phyloP scores from a whole-genome alignment of 1,284 basidiomycete genomes.

The Tylopilus orsonianus region DNA sequence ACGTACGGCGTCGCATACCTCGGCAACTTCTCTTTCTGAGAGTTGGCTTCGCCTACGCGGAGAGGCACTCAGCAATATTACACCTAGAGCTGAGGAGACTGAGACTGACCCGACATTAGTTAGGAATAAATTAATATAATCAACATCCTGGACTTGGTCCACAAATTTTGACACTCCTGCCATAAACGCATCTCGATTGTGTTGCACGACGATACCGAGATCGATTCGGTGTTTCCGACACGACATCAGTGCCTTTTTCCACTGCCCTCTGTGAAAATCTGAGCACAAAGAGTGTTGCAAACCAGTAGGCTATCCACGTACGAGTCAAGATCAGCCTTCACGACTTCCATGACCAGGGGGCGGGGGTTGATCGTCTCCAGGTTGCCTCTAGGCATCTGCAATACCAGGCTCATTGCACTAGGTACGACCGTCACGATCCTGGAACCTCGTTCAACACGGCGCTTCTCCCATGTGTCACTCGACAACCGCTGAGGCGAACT shows the following conservation, averaged over 20 bases:
- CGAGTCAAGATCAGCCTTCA: conserved; percentile 72
- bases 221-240: conserved; percentile 95
- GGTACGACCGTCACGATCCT: conserved; percentile 84
- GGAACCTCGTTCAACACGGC: conserved; percentile 85
- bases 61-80: conserved; percentile 8
- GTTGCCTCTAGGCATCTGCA: conserved; percentile 99
- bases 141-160: conserved; percentile 85
- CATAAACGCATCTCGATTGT: conserved; percentile 72
- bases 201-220: conserved; percentile 84
- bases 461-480: conserved; percentile 58
- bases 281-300: conserved; percentile 1
- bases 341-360: conserved; percentile 85
- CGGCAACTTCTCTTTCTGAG: conserved; percentile 58
- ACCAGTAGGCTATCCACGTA: conserved; percentile 40
- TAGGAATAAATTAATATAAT: conserved; percentile 92
- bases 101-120: conserved; percentile 74
- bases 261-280: conserved; percentile 51
- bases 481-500: conserved; percentile 33
- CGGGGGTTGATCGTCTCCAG: conserved; percentile 94
- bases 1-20: conserved; percentile 81
- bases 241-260: conserved; percentile 84
- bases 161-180: conserved; percentile 66
- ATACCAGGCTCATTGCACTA: conserved; percentile 83
- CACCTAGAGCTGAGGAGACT: not conserved
- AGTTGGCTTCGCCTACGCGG: conserved; percentile 50